Evolutionary conservation across 2,329 filamentous ascomycete species (phyloP), one percentile per base, ranked within the genome.

Genomic region (Dothistroma pini): DNA sequence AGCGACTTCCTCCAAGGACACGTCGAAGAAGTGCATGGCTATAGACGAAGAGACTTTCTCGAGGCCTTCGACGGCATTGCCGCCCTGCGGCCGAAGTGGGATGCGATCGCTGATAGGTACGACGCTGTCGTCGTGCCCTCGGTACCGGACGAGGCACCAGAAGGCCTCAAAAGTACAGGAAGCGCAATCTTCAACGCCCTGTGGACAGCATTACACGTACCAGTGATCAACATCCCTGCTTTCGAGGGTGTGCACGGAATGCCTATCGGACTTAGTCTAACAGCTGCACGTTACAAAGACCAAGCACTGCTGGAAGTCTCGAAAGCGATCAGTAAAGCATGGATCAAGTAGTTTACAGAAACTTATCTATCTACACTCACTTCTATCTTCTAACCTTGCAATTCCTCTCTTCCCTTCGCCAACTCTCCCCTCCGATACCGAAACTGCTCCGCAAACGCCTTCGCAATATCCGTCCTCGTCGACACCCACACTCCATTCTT

Each of bases 151-250:
- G 86, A 86, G 66, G 86, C 86, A 0, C 85, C 86, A 0, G 58
- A 79, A 0, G 86, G 85, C 0, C 69, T 79, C 0, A 76, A 76
- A 4, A 79, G 71, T 56, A 89, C 85, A 0, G 86, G 86, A 0
- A 82, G 78, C 62, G 77, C 83, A 29, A 77, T 84, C 60, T 73
- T 72, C 66, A 64, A 69, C 51, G 52, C 63, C 0, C 64, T 66
- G 48, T 70, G 68, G 65, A 71, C 68, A 65, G 75, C 72, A 3
- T 72, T 89, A 14, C 86, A 89, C 62, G 82, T 79, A 0, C 86
- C 86, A 0, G 84, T 85, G 0, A 72, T 88, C 22, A 88, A 89
- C 62, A 72, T 89, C 0, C 85, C 86, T 0, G 86, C 85, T 0
- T 89, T 89, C 65, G 72, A 77, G 34, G 86, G 86, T 0, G 76